Evolutionary conservation across 495 filamentous ascomycete species (phyloP).

Genomic region (Letharia columbiana): DNA sequence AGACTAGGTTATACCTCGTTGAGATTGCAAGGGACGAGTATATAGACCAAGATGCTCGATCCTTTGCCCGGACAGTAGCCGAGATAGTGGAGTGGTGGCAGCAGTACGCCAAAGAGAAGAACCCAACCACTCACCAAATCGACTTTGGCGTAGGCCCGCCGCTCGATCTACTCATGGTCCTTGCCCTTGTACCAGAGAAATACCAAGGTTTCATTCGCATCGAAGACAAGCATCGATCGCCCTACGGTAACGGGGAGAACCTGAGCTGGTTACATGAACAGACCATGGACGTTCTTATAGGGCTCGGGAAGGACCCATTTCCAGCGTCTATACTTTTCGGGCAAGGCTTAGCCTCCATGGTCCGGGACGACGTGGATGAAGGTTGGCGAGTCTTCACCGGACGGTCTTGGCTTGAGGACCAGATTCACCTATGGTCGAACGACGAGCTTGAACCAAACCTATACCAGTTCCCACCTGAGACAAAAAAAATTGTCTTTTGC

Average conservation of each 20-base stretch:
- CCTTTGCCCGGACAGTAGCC: not conserved
- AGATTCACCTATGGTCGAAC: not conserved
- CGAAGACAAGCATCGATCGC: not conserved
- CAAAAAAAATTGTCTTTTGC: not conserved
- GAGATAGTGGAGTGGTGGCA: not conserved
- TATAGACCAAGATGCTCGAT: not conserved
- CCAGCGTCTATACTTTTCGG: not conserved
- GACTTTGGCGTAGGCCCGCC: not conserved
- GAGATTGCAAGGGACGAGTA: not conserved
- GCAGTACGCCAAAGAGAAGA: not conserved
- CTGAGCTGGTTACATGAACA: conserved; percentile 5
- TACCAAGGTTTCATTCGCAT: not conserved
- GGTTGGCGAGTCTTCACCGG: not conserved
- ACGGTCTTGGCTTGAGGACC: conserved; percentile 1
- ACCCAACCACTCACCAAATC: not conserved
- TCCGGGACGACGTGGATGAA: not conserved
- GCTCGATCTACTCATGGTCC: not conserved
- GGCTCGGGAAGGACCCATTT: not conserved
- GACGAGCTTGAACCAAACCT: not conserved
- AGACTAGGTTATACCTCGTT: not conserved
- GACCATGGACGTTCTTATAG: not conserved
- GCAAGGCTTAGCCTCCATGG: not conserved
- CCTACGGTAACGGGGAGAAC: not conserved
- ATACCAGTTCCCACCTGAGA: not conserved
- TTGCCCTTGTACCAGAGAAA: not conserved